phyloP scores from a whole-genome alignment of 768 basidiomycete species.

The Lactifluus subvellereus region DNA sequence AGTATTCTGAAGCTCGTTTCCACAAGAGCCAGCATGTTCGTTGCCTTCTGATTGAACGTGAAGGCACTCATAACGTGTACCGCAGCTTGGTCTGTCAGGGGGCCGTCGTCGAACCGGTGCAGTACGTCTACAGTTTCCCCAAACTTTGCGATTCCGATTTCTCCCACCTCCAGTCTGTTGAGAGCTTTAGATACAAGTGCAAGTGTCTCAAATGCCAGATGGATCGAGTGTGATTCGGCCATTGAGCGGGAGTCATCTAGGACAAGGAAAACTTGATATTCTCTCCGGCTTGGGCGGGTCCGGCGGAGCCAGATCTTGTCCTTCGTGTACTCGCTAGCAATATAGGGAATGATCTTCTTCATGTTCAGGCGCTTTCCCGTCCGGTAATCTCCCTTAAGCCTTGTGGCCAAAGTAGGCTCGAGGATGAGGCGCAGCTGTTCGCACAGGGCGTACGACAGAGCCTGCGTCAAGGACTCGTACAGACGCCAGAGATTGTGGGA shows the following conservation, averaged over 20 bases:
- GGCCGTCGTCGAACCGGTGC: slow-evolving; percentile 78
- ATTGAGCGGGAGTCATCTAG: slow-evolving; percentile 97
- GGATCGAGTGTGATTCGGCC: slow-evolving; percentile 87
- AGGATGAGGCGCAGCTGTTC: slow-evolving; percentile 96
- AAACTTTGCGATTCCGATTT: slow-evolving; percentile 86
- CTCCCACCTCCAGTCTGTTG: slow-evolving; percentile 90
- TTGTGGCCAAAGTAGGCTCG: slow-evolving; percentile 89
- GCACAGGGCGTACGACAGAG: slow-evolving; percentile 86
- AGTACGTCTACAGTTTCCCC: slow-evolving; percentile 84
- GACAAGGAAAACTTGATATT: slow-evolving; percentile 92
- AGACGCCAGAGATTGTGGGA: slow-evolving; percentile 84
- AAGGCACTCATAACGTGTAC: slow-evolving; percentile 78
- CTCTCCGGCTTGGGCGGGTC: slow-evolving; percentile 87
- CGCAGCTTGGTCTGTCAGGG: slow-evolving; percentile 77
- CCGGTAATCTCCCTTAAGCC: slow-evolving; percentile 93
- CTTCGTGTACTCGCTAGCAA: slow-evolving; percentile 98
- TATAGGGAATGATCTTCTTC: slow-evolving; percentile 97
- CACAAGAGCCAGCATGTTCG: slow-evolving; percentile 78
- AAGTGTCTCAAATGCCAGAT: slow-evolving; percentile 91
- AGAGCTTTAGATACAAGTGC: slow-evolving; percentile 89
- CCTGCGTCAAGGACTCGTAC: slow-evolving; percentile 86
- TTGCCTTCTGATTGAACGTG: slow-evolving; percentile 83
- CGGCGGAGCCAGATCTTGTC: slow-evolving; percentile 98
- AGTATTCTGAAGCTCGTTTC: slow-evolving; percentile 72
- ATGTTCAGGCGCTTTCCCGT: slow-evolving; percentile 97